Percentiles rank a stretch among this genome's conserved stretches.
Conservation (phyloP, 2,329 filamentous ascomycete genomes). For the Pseudogymnoascus sp. region DNA sequence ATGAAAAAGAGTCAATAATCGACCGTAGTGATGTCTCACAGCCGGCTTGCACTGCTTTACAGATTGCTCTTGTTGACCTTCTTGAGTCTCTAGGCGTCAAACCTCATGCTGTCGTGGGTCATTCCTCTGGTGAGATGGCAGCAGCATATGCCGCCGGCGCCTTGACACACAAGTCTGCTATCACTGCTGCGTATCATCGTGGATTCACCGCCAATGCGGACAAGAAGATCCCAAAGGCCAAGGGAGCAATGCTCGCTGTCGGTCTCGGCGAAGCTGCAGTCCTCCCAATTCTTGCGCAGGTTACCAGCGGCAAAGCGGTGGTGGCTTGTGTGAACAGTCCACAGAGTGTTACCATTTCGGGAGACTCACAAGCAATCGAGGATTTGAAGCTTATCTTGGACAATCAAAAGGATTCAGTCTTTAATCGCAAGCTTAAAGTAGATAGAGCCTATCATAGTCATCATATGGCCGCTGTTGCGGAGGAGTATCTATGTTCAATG, state of each 20-base stretch:
- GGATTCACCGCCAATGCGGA: constrained; percentile 25
- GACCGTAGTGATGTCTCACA: constrained; percentile 23
- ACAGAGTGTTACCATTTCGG: constrained; percentile 22
- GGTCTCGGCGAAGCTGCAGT: constrained; percentile 24
- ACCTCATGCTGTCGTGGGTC: constrained; percentile 34
- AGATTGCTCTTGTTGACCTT: constrained; percentile 37
- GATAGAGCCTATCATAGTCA: constrained; percentile 26
- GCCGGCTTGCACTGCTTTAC: constrained; percentile 39
- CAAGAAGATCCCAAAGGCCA: constrained; percentile 15
- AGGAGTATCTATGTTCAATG: constrained; percentile 19
- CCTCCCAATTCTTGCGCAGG: constrained; percentile 9
- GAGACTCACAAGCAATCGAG: constrained; percentile 14
- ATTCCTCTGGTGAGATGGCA: constrained; percentile 41
- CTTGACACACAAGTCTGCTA: constrained; percentile 27
- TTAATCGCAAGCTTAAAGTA: constrained; percentile 19
- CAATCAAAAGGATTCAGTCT: constrained; percentile 13
- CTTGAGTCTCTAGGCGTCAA: constrained; percentile 34
- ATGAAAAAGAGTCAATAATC: background rate
- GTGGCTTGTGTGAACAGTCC: constrained; percentile 30
- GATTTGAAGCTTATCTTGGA: constrained; percentile 13
- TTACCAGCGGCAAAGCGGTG: constrained; percentile 16
- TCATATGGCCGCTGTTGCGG: constrained; percentile 27
- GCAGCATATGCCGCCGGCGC: constrained; percentile 36
- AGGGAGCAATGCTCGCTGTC: constrained; percentile 48
- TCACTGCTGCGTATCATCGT: constrained; percentile 38